Evolutionary conservation across 345 rosid genomes (phyloP).

Genomic region (Gossypium herbaceum): DNA sequence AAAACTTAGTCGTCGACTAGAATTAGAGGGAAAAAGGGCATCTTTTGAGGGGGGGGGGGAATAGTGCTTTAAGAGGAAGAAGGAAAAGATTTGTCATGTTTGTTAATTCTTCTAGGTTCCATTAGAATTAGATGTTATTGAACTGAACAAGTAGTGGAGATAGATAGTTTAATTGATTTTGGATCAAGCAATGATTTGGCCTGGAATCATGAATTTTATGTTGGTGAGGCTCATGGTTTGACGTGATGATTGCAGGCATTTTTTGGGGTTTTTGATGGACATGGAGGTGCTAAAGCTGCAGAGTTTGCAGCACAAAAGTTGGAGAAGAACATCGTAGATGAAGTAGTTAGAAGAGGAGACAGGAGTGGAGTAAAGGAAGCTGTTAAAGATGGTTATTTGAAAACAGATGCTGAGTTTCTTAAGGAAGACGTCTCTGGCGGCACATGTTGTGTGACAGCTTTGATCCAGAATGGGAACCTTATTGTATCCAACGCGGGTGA

Average conservation of each 20-base stretch:
- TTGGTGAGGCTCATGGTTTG: slow-evolving; percentile 8
- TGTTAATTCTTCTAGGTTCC: neutral
- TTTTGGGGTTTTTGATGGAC: slow-evolving; percentile 66
- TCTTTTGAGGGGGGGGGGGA: neutral
- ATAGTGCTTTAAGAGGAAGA: neutral
- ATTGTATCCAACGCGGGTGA: slow-evolving; percentile 82
- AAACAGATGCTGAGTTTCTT: slow-evolving; percentile 65
- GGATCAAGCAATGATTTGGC: neutral
- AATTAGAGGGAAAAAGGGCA: neutral
- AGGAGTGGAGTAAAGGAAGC: slow-evolving; percentile 45
- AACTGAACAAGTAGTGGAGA: neutral
- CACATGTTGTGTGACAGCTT: slow-evolving; percentile 81
- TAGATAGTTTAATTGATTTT: neutral
- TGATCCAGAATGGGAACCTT: slow-evolving; percentile 60
- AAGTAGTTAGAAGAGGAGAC: slow-evolving; percentile 34
- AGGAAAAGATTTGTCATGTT: neutral
- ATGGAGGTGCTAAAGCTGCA: slow-evolving; percentile 59
- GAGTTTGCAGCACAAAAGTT: slow-evolving; percentile 50
- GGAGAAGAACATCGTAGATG: slow-evolving; percentile 54
- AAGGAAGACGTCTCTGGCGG: slow-evolving; percentile 59
- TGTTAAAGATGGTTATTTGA: slow-evolving; percentile 64
- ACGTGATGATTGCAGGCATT: slow-evolving; percentile 39
- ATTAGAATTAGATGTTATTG: neutral
- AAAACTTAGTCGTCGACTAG: neutral
- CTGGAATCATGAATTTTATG: neutral